Percentiles rank a stretch among this genome's conserved stretches.
phyloP scores from a whole-genome alignment of 73 alveolate species.

The Tetrahymena malaccensis region DNA sequence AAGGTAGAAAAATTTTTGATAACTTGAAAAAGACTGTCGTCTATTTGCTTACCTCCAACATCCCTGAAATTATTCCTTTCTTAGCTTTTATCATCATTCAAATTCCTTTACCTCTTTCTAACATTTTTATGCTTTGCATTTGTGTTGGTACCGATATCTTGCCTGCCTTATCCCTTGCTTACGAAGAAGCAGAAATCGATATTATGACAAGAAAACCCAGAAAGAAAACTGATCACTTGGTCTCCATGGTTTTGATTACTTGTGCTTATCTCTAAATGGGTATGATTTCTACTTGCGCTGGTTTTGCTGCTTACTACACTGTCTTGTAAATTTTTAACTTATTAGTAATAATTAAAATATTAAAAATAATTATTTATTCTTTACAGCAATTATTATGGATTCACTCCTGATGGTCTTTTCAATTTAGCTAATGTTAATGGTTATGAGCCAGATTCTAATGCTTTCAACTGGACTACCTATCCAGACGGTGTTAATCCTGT shows the following conservation, averaged over 20 bases:
- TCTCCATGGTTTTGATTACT: slow-evolving; percentile 60
- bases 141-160: slow-evolving; percentile 87
- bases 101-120: slow-evolving; percentile 82
- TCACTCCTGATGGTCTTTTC: slow-evolving; percentile 44
- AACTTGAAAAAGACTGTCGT: slow-evolving; percentile 81
- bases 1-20: slow-evolving; percentile 94
- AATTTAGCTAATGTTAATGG: slow-evolving; percentile 44
- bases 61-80: slow-evolving; percentile 85
- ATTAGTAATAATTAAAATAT: neutral
- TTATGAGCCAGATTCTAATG: slow-evolving; percentile 21
- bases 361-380: neutral
- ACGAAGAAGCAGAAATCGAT: slow-evolving; percentile 88
- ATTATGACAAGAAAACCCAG: slow-evolving; percentile 88
- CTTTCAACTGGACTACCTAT: slow-evolving; percentile 1
- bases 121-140: slow-evolving; percentile 71
- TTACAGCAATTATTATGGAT: slow-evolving; percentile 67
- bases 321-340: slow-evolving; percentile 36
- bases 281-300: slow-evolving; percentile 62
- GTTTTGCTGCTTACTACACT: slow-evolving; percentile 68
- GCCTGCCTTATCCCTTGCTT: slow-evolving; percentile 89
- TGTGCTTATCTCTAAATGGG: slow-evolving; percentile 74
- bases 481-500: neutral
- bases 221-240: slow-evolving; percentile 82
- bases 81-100: slow-evolving; percentile 59
- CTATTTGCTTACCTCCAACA: slow-evolving; percentile 65